Conservation (phyloP, 345 rosid species). For the Viola odorata region DNA sequence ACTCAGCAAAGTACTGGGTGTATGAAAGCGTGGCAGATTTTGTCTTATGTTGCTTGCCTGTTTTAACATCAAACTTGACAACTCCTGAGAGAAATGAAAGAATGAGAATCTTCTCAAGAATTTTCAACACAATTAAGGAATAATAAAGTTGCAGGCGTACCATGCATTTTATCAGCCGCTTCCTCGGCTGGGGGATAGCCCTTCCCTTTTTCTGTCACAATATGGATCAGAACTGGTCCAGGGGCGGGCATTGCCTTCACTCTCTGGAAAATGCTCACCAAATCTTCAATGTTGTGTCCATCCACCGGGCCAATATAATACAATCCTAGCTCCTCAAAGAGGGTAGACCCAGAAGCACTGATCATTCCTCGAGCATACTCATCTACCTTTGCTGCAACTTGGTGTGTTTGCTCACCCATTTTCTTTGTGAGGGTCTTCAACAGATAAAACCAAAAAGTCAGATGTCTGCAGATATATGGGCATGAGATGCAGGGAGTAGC, state of each 20-base stretch:
- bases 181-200: conserved; percentile 77
- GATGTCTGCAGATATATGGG: neutral
- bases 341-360: conserved; percentile 54
- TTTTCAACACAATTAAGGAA: neutral
- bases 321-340: conserved; percentile 60
- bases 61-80: conserved; percentile 49
- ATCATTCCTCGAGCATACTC: conserved; percentile 65
- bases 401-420: conserved; percentile 44
- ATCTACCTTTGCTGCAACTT: conserved; percentile 69
- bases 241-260: conserved; percentile 68
- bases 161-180: conserved; percentile 73
- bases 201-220: conserved; percentile 70
- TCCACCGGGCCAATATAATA: conserved; percentile 66
- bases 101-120: conserved; percentile 11
- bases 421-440: conserved; percentile 51
- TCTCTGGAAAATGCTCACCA: conserved; percentile 48
- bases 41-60: conserved; percentile 55
- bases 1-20: conserved; percentile 61
- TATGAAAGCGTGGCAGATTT: conserved; percentile 52
- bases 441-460: conserved; percentile 9
- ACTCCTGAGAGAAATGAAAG: conserved; percentile 44
- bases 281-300: conserved; percentile 61
- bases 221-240: conserved; percentile 68
- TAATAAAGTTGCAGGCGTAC: conserved; percentile 25
- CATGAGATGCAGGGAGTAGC: conserved; percentile 1